Conservation (phyloP, 75 land plant species). For the Selaginella moellendorffii region DNA sequence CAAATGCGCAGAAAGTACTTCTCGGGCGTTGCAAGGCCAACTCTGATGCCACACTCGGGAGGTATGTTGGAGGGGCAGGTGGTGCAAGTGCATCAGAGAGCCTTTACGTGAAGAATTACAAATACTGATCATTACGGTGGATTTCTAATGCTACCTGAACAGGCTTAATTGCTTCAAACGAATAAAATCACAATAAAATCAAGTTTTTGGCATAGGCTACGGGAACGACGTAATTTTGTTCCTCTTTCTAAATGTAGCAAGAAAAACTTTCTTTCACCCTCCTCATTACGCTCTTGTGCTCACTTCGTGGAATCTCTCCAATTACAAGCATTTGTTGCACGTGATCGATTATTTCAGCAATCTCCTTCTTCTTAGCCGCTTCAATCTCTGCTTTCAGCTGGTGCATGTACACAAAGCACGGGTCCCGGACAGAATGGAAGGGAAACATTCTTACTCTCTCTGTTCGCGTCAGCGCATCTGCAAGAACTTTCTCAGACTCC, state of each 20-base stretch:
- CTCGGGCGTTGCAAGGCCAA: constrained; percentile 32
- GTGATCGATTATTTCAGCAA: constrained; percentile 29
- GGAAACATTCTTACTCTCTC: constrained; percentile 25
- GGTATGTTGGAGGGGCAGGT: not conserved
- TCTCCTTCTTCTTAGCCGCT: constrained; percentile 24
- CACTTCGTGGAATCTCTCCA: constrained; percentile 20
- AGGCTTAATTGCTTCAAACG: too few relatives aligned
- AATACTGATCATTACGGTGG: constrained; percentile 3
- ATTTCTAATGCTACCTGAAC: too few relatives aligned
- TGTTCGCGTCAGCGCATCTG: constrained; percentile 18
- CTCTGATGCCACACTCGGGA: constrained; percentile 21
- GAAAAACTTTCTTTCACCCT: not conserved
- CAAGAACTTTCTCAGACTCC: constrained; percentile 17
- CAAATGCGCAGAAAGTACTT: constrained; percentile 28
- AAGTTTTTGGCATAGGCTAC: too few relatives aligned
- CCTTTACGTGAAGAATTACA: constrained; percentile 3
- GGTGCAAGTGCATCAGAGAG: constrained; percentile 4
- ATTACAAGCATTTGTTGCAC: constrained; percentile 32
- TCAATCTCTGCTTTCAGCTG: constrained; percentile 35
- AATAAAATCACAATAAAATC: too few relatives aligned
- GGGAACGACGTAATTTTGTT: too few relatives aligned
- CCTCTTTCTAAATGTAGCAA: not conserved
- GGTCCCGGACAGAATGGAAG: too few relatives aligned
- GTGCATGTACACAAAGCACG: not conserved
- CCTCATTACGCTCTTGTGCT: constrained; percentile 2